These are phyloP conservation scores for Hypoxylon fuscum DNA, from an alignment of 495 filamentous ascomycete species.

Conservation along the genomic window DNA sequence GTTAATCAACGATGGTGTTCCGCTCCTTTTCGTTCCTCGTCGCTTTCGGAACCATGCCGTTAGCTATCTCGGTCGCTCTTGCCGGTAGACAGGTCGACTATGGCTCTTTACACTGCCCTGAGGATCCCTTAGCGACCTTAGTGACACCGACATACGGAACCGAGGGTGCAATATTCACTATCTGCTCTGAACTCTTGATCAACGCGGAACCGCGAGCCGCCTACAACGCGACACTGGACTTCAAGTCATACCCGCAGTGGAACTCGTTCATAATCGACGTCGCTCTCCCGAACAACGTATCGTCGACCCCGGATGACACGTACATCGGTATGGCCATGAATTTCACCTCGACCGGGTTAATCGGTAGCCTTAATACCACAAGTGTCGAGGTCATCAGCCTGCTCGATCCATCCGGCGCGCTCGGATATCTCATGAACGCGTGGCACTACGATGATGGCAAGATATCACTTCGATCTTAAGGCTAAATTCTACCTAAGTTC, in stretches of 20 bases:
- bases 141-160: slow-evolving; percentile 42
- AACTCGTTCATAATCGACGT: slow-evolving; percentile 42
- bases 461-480: slow-evolving; percentile 21
- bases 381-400: slow-evolving; percentile 40
- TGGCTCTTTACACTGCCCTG: slow-evolving; percentile 22
- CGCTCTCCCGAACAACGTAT: slow-evolving; percentile 38
- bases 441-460: slow-evolving; percentile 38
- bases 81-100: slow-evolving; percentile 13
- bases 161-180: slow-evolving; percentile 39
- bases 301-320: slow-evolving; percentile 28
- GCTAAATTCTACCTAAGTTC: slow-evolving; percentile 36
- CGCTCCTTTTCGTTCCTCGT: background rate
- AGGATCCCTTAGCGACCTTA: slow-evolving; percentile 12
- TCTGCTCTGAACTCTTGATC: slow-evolving; percentile 39
- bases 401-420: slow-evolving; percentile 20
- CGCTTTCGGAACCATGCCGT: background rate
- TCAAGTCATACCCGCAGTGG: slow-evolving; percentile 36
- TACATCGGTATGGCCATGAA: slow-evolving; percentile 41
- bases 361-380: slow-evolving; percentile 39
- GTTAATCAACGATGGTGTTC: background rate
- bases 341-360: slow-evolving; percentile 38
- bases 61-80: background rate
- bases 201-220: slow-evolving; percentile 12
- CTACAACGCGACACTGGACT: slow-evolving; percentile 36
- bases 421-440: slow-evolving; percentile 19